A percentile compares a stretch with the other conserved stretches of the same genome.
These are phyloP conservation scores for Cytospora paraplurivora DNA, from an alignment of 2,329 filamentous ascomycete genomes.

Conservation along the genomic window DNA sequence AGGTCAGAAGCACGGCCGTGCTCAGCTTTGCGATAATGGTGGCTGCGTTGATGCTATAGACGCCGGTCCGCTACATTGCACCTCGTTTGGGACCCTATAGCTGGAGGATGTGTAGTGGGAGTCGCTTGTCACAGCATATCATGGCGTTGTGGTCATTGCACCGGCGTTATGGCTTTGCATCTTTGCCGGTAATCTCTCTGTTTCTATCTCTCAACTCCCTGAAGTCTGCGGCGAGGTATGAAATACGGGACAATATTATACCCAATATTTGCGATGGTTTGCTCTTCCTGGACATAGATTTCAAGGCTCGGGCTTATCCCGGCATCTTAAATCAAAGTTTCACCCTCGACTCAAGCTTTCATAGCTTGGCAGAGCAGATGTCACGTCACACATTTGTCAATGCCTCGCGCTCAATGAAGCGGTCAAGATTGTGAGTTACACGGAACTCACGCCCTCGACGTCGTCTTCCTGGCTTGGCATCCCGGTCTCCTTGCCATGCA, in stretches of 20 bases:
- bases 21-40: slow-evolving; percentile 3
- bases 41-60: slow-evolving; percentile 1
- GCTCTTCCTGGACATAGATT: background rate
- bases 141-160: background rate
- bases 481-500: background rate
- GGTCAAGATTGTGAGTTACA: background rate
- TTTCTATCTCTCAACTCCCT: background rate
- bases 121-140: background rate
- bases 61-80: background rate
- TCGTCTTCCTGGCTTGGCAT: background rate
- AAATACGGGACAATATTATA: slow-evolving; percentile 11
- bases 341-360: background rate
- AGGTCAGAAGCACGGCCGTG: background rate
- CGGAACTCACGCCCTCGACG: background rate
- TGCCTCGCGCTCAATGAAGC: background rate
- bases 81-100: background rate
- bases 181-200: background rate
- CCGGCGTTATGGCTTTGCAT: slow-evolving; percentile 18
- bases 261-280: slow-evolving; percentile 3
- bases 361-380: background rate
- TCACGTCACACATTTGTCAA: background rate
- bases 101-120: background rate
- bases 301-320: background rate
- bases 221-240: background rate
- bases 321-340: background rate